A percentile compares a stretch with the other conserved stretches of the same genome.
Conservation (phyloP, 2,329 filamentous ascomycete genomes). For the Phoma sp. region DNA sequence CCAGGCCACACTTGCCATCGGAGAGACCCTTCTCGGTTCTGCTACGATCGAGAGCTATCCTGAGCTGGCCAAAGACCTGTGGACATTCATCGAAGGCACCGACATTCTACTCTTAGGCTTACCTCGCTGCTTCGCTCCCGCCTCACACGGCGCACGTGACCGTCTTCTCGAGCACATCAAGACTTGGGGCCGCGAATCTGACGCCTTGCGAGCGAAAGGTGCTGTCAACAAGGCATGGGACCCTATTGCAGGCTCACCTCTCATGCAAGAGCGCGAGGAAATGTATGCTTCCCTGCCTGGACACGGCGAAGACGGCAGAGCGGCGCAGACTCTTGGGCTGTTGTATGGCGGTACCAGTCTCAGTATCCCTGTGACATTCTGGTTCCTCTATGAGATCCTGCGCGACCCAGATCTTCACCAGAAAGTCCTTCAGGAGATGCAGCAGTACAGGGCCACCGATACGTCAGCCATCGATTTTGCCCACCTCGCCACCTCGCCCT, state of each 20-base stretch:
- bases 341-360: slow-evolving; percentile 25
- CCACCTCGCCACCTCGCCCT: slow-evolving; percentile 16
- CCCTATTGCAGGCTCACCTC: slow-evolving; percentile 13
- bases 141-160: slow-evolving; percentile 20
- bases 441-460: neutral
- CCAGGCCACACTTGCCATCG: slow-evolving; percentile 15
- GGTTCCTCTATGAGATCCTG: slow-evolving; percentile 23
- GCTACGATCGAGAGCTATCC: slow-evolving; percentile 16
- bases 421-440: slow-evolving; percentile 1
- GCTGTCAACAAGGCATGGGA: slow-evolving; percentile 16
- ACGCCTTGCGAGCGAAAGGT: slow-evolving; percentile 2
- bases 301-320: slow-evolving; percentile 17
- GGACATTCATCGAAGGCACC: slow-evolving; percentile 24
- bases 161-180: slow-evolving; percentile 19
- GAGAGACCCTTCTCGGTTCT: slow-evolving; percentile 16
- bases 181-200: slow-evolving; percentile 8
- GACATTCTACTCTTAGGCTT: slow-evolving; percentile 22
- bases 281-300: slow-evolving; percentile 20
- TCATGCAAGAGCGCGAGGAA: slow-evolving; percentile 25
- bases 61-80: slow-evolving; percentile 16
- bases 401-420: slow-evolving; percentile 2
- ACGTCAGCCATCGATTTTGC: slow-evolving; percentile 5
- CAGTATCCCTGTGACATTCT: slow-evolving; percentile 21
- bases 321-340: slow-evolving; percentile 22
- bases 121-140: slow-evolving; percentile 15